phyloP scores from a whole-genome alignment of 192 early-diverging fungal species.

The Physocladia obscura region DNA sequence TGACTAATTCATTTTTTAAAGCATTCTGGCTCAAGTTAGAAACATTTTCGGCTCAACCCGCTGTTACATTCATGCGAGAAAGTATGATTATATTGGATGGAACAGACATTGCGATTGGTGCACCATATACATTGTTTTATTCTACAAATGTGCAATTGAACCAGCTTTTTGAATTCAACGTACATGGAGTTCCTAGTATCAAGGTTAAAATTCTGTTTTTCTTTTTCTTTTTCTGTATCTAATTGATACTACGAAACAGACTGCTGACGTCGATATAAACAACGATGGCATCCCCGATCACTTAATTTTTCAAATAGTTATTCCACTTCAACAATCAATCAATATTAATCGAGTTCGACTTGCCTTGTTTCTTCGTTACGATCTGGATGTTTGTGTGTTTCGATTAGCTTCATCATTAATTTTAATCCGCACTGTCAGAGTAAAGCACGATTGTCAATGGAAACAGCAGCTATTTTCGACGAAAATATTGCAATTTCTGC shows the following conservation, averaged over 20 bases:
- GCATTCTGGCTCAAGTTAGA: slow-evolving; percentile 43
- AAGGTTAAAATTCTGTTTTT: slow-evolving; percentile 19
- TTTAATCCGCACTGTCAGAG: slow-evolving; percentile 6
- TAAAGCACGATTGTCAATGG: slow-evolving; percentile 32
- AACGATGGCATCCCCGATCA: slow-evolving; percentile 40
- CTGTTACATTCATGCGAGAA: slow-evolving; percentile 31
- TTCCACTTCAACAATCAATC: slow-evolving; percentile 29
- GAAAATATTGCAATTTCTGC: slow-evolving; percentile 19
- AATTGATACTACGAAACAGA: slow-evolving; percentile 15
- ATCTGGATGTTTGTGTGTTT: background rate
- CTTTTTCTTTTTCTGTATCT: background rate
- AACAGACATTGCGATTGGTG: background rate
- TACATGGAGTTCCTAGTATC: slow-evolving; percentile 21
- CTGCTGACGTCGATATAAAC: slow-evolving; percentile 34
- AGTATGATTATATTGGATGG: slow-evolving; percentile 34
- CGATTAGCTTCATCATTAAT: background rate
- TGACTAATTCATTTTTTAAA: too few species aligned
- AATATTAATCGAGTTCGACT: slow-evolving; percentile 25
- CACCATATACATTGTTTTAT: slow-evolving; percentile 17
- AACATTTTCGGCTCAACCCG: slow-evolving; percentile 38
- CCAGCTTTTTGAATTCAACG: slow-evolving; percentile 18
- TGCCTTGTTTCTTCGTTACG: slow-evolving; percentile 37
- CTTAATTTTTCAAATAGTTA: slow-evolving; percentile 25
- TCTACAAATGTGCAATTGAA: slow-evolving; percentile 31
- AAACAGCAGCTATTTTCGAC: slow-evolving; percentile 29